Evolutionary conservation across 768 basidiomycete genomes (phyloP).

Genomic region (Serendipita sp.): DNA sequence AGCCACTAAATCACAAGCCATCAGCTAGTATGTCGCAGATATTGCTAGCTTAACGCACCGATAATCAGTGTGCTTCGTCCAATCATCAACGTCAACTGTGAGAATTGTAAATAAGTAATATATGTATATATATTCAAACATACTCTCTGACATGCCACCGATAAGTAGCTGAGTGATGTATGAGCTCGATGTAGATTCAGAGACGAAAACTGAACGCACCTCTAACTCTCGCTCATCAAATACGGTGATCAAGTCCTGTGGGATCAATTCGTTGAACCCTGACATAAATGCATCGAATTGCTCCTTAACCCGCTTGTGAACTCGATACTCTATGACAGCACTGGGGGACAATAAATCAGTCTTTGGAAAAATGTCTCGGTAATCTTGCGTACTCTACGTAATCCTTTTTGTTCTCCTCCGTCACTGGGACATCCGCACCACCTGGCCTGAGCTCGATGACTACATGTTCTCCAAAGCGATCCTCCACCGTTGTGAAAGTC

Average conservation of each 20-base stretch:
- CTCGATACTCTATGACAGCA: constrained; percentile 63
- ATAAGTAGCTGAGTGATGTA: constrained; percentile 38
- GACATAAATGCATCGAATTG: constrained; percentile 78
- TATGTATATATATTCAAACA: constrained; percentile 27
- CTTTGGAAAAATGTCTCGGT: background rate
- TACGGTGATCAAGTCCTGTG: constrained; percentile 66
- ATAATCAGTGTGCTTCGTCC: constrained; percentile 90
- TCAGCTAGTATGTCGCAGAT: background rate
- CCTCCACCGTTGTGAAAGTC: constrained; percentile 53
- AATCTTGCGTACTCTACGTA: constrained; percentile 40
- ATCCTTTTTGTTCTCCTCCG: constrained; percentile 60
- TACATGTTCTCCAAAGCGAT: constrained; percentile 57
- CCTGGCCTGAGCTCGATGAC: constrained; percentile 46
- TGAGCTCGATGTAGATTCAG: background rate
- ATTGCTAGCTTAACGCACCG: constrained; percentile 21
- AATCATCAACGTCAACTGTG: constrained; percentile 45
- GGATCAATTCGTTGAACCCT: constrained; percentile 71
- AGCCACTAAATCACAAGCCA: constrained; percentile 24
- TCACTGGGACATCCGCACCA: constrained; percentile 45
- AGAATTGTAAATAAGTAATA: background rate
- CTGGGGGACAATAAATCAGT: constrained; percentile 11
- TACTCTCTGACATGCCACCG: constrained; percentile 86
- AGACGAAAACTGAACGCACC: constrained; percentile 11
- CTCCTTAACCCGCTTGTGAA: constrained; percentile 61
- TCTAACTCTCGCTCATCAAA: constrained; percentile 87